phyloP scores from a whole-genome alignment of 106 monocot genomes.

The Narthecium ossifragum region DNA sequence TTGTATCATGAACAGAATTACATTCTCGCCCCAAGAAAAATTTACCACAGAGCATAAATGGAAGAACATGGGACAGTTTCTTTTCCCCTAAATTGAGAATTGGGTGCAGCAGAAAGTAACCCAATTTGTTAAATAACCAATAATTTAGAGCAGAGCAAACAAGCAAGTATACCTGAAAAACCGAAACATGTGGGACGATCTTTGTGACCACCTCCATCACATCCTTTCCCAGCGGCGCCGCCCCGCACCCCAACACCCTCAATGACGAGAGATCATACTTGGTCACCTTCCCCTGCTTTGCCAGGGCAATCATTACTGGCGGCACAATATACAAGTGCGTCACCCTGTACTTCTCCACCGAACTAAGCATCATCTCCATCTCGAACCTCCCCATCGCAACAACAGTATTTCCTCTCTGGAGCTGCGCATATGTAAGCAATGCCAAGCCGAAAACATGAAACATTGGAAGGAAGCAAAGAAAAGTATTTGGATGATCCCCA shows the following conservation, averaged over 20 bases:
- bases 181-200: slow-evolving; percentile 23
- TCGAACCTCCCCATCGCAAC: slow-evolving; percentile 71
- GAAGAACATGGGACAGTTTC: no score
- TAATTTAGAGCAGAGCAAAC: neutral
- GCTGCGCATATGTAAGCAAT: slow-evolving; percentile 48
- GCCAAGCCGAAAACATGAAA: slow-evolving; percentile 72
- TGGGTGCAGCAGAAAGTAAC: neutral
- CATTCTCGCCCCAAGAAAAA: no score
- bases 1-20: no score
- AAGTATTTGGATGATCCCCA: slow-evolving; percentile 33
- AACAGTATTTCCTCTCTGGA: slow-evolving; percentile 55
- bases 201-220: slow-evolving; percentile 56
- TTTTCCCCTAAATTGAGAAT: no score
- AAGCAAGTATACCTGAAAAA: slow-evolving; percentile 48
- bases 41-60: no score
- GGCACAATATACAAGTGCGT: slow-evolving; percentile 55
- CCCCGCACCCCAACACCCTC: slow-evolving; percentile 35
- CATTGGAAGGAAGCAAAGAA: slow-evolving; percentile 74
- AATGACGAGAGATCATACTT: slow-evolving; percentile 65
- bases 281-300: slow-evolving; percentile 53
- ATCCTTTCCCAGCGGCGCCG: slow-evolving; percentile 82
- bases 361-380: slow-evolving; percentile 37
- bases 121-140: neutral
- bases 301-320: slow-evolving; percentile 81
- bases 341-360: slow-evolving; percentile 45